Conservation (phyloP, 352 stramenopile genomes). For the Phytophthora constricta region DNA sequence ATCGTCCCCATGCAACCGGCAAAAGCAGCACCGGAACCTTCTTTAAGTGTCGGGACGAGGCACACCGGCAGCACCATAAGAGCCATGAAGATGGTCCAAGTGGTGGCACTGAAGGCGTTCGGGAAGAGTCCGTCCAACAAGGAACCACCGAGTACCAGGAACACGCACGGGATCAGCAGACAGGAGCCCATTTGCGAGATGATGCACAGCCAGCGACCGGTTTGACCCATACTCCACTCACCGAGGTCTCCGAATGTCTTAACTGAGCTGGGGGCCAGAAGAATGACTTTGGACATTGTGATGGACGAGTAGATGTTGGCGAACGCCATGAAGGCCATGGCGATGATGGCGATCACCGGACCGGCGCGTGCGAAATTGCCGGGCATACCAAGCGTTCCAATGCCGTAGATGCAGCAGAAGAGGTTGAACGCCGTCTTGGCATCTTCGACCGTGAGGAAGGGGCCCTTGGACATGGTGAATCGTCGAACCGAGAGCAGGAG, state of each 20-base stretch:
- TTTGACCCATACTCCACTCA: constrained; percentile 56
- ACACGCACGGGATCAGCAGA: constrained; percentile 60
- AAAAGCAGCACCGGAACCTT: constrained; percentile 63
- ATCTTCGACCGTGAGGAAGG: constrained; percentile 64
- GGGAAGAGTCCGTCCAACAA: constrained; percentile 62
- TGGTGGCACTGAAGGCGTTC: constrained; percentile 47
- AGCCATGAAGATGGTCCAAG: constrained; percentile 75
- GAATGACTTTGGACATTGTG: constrained; percentile 61
- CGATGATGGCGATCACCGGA: constrained; percentile 50
- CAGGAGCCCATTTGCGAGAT: constrained; percentile 65
- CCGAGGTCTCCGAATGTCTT: constrained; percentile 69
- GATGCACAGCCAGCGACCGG: constrained; percentile 58
- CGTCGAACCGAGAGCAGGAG: constrained; percentile 8
- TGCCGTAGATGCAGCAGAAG: constrained; percentile 72
- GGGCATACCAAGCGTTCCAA: constrained; percentile 75
- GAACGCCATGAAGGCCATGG: constrained; percentile 69
- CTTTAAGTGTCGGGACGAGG: constrained; percentile 67
- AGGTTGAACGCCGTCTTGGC: constrained; percentile 65
- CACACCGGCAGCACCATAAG: constrained; percentile 56
- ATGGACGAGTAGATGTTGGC: constrained; percentile 75
- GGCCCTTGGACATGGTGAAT: constrained; percentile 30
- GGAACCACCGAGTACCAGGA: constrained; percentile 64
- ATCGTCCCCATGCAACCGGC: constrained; percentile 66
- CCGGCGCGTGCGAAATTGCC: constrained; percentile 74
- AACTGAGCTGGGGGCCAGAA: constrained; percentile 58